Conservation (phyloP, 768 basidiomycete genomes). For the Lentinula detonsa region DNA sequence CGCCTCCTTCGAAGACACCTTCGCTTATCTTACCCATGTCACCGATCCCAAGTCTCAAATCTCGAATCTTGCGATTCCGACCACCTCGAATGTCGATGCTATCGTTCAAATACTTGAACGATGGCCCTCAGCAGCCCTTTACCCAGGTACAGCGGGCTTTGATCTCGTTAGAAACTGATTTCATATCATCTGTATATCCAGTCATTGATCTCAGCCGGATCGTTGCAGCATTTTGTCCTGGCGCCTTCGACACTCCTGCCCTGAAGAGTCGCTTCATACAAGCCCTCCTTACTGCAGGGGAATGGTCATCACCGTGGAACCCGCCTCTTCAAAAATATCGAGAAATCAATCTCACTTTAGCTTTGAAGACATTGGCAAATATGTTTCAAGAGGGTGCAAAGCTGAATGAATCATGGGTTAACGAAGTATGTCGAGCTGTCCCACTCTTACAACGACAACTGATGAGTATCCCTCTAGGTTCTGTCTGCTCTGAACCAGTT, state of each 20-base stretch:
- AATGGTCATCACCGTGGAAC: constrained; percentile 54
- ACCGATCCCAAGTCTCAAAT: constrained; percentile 28
- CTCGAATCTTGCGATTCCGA: constrained; percentile 17
- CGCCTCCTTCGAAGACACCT: constrained; percentile 51
- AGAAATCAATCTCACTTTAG: constrained; percentile 82
- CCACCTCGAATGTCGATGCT: constrained; percentile 48
- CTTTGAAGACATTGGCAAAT: constrained; percentile 78
- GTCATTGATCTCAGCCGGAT: constrained; percentile 86
- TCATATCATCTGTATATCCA: constrained; percentile 18
- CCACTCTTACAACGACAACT: neutral
- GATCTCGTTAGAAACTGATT: neutral
- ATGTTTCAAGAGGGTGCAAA: constrained; percentile 52
- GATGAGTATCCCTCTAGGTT: constrained; percentile 34
- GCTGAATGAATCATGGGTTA: constrained; percentile 42
- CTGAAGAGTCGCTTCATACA: constrained; percentile 50
- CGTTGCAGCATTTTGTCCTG: constrained; percentile 57
- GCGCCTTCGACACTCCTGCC: constrained; percentile 38
- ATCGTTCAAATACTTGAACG: constrained; percentile 61
- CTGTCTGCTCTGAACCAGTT: constrained; percentile 45
- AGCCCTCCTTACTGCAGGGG: constrained; percentile 59
- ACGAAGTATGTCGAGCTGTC: constrained; percentile 30
- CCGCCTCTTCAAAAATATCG: constrained; percentile 58
- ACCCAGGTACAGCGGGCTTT: constrained; percentile 47
- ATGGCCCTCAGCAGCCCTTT: constrained; percentile 70
- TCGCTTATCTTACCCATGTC: constrained; percentile 49